Evolutionary conservation across 140 eudicot genomes (phyloP).

Genomic region (Oenanthe javanica): DNA sequence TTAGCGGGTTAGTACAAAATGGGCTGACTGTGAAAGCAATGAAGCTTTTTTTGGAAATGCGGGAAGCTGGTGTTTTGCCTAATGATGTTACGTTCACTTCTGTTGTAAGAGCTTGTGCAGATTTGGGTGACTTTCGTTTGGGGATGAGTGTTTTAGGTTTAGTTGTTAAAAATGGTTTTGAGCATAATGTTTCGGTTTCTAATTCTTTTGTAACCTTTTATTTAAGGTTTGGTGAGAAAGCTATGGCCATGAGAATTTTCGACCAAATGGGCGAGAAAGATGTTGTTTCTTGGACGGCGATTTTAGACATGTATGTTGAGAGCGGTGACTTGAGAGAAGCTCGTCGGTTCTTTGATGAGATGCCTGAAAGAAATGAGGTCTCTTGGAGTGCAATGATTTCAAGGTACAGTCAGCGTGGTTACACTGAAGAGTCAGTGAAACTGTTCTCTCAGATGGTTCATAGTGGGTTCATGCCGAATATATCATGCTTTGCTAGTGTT

Average conservation of each 20-base stretch:
- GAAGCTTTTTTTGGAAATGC: slow-evolving; percentile 41
- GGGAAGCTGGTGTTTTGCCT: slow-evolving; percentile 40
- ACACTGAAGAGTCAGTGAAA: slow-evolving; percentile 42
- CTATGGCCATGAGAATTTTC: slow-evolving; percentile 36
- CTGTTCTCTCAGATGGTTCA: slow-evolving; percentile 45
- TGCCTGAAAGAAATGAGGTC: slow-evolving; percentile 74
- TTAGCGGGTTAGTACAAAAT: slow-evolving; percentile 54
- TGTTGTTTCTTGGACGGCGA: slow-evolving; percentile 79
- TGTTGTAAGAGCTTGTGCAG: slow-evolving; percentile 44
- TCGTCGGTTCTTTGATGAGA: slow-evolving; percentile 55
- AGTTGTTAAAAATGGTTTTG: slow-evolving; percentile 50
- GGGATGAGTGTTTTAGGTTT: slow-evolving; percentile 38
- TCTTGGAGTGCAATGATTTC: slow-evolving; percentile 87
- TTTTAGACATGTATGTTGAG: slow-evolving; percentile 56
- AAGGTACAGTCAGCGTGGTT: slow-evolving; percentile 59
- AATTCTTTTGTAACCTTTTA: slow-evolving; percentile 58
- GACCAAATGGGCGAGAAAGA: slow-evolving; percentile 50
- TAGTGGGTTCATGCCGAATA: slow-evolving; percentile 34
- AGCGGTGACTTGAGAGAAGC: slow-evolving; percentile 56
- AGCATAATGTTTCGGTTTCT: slow-evolving; percentile 35
- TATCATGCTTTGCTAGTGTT: slow-evolving; percentile 58
- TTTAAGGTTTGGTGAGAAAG: slow-evolving; percentile 36
- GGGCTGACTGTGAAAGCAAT: slow-evolving; percentile 33
- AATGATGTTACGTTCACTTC: slow-evolving; percentile 58
- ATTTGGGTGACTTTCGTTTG: slow-evolving; percentile 28